Evolutionary conservation across 2,329 filamentous ascomycete species (phyloP), one percentile per base, ranked within the genome.

Genomic region (Ascochyta lentis): DNA sequence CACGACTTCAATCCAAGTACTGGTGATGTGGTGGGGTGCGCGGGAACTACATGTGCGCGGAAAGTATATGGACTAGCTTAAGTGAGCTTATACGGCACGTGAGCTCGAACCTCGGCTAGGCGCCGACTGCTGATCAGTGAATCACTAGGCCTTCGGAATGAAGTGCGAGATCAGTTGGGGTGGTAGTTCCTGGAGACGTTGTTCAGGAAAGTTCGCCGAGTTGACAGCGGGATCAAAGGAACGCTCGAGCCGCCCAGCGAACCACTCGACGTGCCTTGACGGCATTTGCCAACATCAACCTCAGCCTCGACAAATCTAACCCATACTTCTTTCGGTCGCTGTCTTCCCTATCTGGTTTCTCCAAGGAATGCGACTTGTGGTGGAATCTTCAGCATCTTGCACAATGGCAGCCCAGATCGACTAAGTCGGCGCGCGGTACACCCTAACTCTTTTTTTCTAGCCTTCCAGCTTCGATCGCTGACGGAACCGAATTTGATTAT

Each of bases 151-250:
- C 19, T 24, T 4, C 40, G 40, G 40, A 49, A 39, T n/a, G 34
- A 40, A 16, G 40, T 34, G 51, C 45, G 45, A 12, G 16, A 54
- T 54, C 15, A 9, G 29, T 9, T 48, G 51, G 38, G 43, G 33
- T 44, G 38, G 24, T 34, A 22, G 16, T 38, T 3, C 6, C 23
- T 13, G 3, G 22, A n/a, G 23, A 23, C 26, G 39, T 9, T 16
- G n/a, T 39, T 39, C 15, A 10, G 37, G 37, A 39, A 35, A n/a
- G 33, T 35, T 35, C 12, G 12, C 29, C 29, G 29, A 31, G 33
- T 26, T 26, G 6, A 6, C 24, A 26, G 24, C 31, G 16, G 41
- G 22, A n/a, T 19, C 12, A 15, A 33, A 26, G 22, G 12, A 27
- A 15, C 42, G 42, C 42, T 41, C 26, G 38, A 46, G 49, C 42